These are phyloP conservation scores for Colletotrichum graminicola DNA, from an alignment of 2,329 filamentous ascomycete species.

Conservation along the genomic window DNA sequence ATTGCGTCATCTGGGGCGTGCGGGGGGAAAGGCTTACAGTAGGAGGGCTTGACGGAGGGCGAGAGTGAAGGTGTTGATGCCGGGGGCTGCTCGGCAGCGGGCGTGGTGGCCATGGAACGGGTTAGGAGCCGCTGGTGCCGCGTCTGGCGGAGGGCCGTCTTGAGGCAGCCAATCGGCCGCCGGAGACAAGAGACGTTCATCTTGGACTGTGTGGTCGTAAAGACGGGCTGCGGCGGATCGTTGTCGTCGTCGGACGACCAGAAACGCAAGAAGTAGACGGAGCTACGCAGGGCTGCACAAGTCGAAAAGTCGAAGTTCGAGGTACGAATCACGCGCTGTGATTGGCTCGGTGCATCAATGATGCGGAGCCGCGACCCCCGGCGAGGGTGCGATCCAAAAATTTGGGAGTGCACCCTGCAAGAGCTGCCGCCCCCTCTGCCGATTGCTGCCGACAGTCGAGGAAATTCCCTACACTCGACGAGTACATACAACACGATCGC, in stretches of 20 bases:
- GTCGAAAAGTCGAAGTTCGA: conserved; percentile 42
- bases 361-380: conserved; percentile 35
- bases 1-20: background rate
- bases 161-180: conserved; percentile 80
- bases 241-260: conserved; percentile 15
- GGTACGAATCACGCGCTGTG: conserved; percentile 45
- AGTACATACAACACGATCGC: background rate
- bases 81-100: conserved; percentile 47
- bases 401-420: conserved; percentile 34
- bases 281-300: background rate
- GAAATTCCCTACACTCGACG: conserved; percentile 8
- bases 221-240: background rate
- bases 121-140: conserved; percentile 60
- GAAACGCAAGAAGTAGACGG: background rate
- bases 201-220: conserved; percentile 43
- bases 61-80: conserved; percentile 48
- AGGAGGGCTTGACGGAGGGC: conserved; percentile 45
- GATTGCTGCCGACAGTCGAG: conserved; percentile 20
- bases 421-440: conserved; percentile 2
- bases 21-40: conserved; percentile 47
- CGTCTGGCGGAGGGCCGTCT: conserved; percentile 70
- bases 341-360: conserved; percentile 53
- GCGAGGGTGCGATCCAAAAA: conserved; percentile 27
- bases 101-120: conserved; percentile 63
- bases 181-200: conserved; percentile 75